Base-by-base conservation (phyloP, 768 basidiomycete genomes). In the Chiua virens region DNA sequence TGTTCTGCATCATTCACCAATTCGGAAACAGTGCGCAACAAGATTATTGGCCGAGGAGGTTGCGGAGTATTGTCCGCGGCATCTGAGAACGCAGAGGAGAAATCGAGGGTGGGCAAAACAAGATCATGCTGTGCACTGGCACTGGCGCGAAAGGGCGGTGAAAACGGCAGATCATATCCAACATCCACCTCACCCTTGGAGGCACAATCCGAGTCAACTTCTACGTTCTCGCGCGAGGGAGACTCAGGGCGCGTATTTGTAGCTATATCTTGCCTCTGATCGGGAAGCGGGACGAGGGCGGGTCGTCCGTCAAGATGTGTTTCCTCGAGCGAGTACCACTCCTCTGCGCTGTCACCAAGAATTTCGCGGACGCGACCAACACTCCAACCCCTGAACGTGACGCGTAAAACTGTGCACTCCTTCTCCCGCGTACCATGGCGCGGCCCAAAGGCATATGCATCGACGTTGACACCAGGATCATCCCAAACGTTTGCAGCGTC, bases 241-340 rank as follows among this genome's bases (percentile, higher is more conserved):
- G 50, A 48, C 42, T 45, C 39, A 5, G 43, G 5, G 21, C 1
- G 43, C 7, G 21, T 17, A 6, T 38, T 32, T 18, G 40, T 36
- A 22, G 38, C n/a, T 8, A 20, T 14, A 34, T 50, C 46, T 41
- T 45, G 49, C 25, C 22, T 39, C 46, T 20, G 44, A 57, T 43
- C 55, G 3, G 42, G 35, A 2, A 8, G 18, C 15, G 52, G 47
- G 13, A 43, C 23, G 8, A 38, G 23, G 5, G 51, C 40, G 13
- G 64, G 50, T 20, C 14, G 49, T 11, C 27, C 55, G 15, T 63
- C 45, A 36, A n/a, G 53, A 58, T 28, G 60, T 2, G 69, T 66
- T 59, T 90, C 88, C 61, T 89, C 82, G 17, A 92, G 66, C 0
- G 77, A 74, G 69, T 88, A 92, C 89, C 90, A 92, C 0, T 84